Base-by-base conservation (phyloP, 306 rosid genomes). In the Malus asiatica region DNA sequence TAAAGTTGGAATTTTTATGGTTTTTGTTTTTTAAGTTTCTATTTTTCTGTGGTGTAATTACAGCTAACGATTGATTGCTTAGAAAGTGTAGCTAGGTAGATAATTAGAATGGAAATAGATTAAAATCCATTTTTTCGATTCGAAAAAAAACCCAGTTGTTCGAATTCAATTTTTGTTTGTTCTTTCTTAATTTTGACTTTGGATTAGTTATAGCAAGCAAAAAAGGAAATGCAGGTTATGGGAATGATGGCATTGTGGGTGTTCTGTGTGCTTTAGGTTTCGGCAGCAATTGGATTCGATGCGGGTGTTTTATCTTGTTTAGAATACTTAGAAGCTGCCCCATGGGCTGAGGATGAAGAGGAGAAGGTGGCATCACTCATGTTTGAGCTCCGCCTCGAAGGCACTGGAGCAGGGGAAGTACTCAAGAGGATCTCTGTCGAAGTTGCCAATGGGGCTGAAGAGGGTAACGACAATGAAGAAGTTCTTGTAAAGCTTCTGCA, bases 301-400 rank as follows among this genome's bases (percentile, higher is more conserved):
- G 98, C 93, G 3, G 97, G 97, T 62, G 96, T 96, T 83, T 84
- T 96, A 65, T 92, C 99, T 53, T 96, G 98, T 84, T 89, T 96
- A 92, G 98, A 96, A 76, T 92, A 92, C 84, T 81, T 96, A 82
- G 99, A 96, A 86, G 99, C 99, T 1, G 98, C 98, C 5, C 98
- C 98, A 0, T 92, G 99, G 99, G 93, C 91, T 0, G 99, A 96
- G 87, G 99, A 96, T 70, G 99, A 96, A 81, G 99, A 96, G 78
- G 98, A 96, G 87, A 96, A 96, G 77, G 98, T 92, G 84, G 97
- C 99, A 7, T 86, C 98, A 0, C 82, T 96, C 13, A 79, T 96
- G 53, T 89, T 97, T 0, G 99, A 92, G 87, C 99, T 96, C 32
- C 96, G 85, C 66, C 97, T 96, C 66, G 99, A 96, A 80, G 81